Conservation (phyloP, 148 eudicot genomes). For the Diospyros lotus region DNA sequence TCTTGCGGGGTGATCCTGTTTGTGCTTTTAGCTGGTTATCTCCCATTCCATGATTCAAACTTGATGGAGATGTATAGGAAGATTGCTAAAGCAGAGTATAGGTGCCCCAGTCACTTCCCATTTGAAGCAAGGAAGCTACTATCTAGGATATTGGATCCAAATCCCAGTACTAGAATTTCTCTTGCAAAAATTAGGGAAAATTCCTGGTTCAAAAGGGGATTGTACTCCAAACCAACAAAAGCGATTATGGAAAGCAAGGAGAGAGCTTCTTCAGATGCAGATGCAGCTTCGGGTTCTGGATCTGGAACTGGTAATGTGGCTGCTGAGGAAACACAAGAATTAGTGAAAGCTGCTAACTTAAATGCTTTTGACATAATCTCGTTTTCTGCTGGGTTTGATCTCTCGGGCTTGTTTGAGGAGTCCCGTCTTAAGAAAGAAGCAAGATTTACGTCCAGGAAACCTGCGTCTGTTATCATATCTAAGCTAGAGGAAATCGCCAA, state of each 20-base stretch:
- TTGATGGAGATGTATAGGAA: conserved; percentile 80
- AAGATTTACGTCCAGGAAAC: conserved; percentile 59
- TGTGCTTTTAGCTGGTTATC: conserved; percentile 78
- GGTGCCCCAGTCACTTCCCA: conserved; percentile 55
- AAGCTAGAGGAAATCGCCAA: conserved; percentile 57
- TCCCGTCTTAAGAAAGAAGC: conserved; percentile 41
- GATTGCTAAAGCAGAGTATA: conserved; percentile 63
- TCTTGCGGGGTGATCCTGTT: conserved; percentile 82
- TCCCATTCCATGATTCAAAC: conserved; percentile 82
- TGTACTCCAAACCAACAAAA: conserved; percentile 26
- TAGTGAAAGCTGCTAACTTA: conserved; percentile 35
- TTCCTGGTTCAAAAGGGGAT: conserved; percentile 50
- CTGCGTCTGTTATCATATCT: conserved; percentile 55
- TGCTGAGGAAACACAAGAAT: conserved; percentile 32
- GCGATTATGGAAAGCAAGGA: conserved; percentile 10
- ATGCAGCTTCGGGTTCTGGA: conserved; percentile 34
- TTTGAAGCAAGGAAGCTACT: conserved; percentile 47
- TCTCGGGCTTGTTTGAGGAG: conserved; percentile 61
- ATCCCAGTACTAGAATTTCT: conserved; percentile 59
- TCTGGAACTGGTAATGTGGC: conserved; percentile 14
- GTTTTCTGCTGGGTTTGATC: conserved; percentile 62
- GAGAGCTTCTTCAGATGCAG: conserved; percentile 10
- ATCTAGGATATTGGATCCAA: conserved; percentile 55
- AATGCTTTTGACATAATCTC: conserved; percentile 85
- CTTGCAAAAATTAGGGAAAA: conserved; percentile 55